Conservation (phyloP, 2,329 filamentous ascomycete genomes). For the Tolypocladium cylindrosporum region DNA sequence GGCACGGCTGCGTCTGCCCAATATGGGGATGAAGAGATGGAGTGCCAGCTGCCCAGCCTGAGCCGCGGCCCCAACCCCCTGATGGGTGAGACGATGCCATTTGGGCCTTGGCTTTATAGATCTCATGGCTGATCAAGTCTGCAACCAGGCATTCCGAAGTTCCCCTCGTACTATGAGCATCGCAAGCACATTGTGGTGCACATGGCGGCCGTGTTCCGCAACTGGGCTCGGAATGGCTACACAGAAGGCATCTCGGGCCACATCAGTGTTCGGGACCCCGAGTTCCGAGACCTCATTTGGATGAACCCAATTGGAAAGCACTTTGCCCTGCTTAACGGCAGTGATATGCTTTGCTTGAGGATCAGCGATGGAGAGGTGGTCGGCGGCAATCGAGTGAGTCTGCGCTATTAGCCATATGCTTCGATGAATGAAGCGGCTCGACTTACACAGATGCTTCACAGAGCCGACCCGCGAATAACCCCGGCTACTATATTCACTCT, state of each 20-base stretch:
- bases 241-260: conserved; percentile 33
- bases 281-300: conserved; percentile 54
- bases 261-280: conserved; percentile 58
- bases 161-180: conserved; percentile 29
- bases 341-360: conserved; percentile 59
- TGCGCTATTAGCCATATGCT: not conserved
- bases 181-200: conserved; percentile 55
- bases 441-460: not conserved
- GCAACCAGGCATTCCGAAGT: conserved; percentile 29
- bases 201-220: conserved; percentile 49
- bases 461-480: conserved; percentile 51
- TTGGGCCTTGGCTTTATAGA: not conserved
- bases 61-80: conserved; percentile 14
- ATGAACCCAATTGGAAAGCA: conserved; percentile 59
- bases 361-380: conserved; percentile 46
- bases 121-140: not conserved
- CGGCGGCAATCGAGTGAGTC: conserved; percentile 43
- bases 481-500: conserved; percentile 61
- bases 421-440: not conserved
- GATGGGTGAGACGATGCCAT: conserved; percentile 5
- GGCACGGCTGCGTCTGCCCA: not conserved
- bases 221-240: conserved; percentile 19
- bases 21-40: conserved; percentile 6
- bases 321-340: conserved; percentile 55
- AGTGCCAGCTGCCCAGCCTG: conserved; percentile 8